Base-by-base conservation (phyloP, 2,329 filamentous ascomycete genomes). In the Colletotrichum sp. region DNA sequence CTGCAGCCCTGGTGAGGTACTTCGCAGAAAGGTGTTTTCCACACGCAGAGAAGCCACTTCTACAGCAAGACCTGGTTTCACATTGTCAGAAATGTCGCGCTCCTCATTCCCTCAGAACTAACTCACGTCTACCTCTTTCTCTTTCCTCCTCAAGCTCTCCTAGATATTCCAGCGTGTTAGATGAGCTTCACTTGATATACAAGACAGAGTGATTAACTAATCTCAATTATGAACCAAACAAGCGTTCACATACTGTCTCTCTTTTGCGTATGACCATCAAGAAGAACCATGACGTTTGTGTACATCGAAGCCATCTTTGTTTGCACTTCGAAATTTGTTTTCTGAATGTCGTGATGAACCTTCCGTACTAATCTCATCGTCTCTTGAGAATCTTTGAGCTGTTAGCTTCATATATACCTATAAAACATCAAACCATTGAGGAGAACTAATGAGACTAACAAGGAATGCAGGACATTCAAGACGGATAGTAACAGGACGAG, bases 61-160 rank as follows among this genome's bases (percentile, higher is more conserved):
- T n/a, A n/a, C 39, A 49, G 39, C 18, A 49, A 49, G 39, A n/a
- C 39, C 39, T 49, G 18, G 9, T 12, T 49, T 49, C 18, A n/a
- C 9, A 49, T 12, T 12, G 9, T 49, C 9, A 49, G 9, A 12
- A 12, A 12, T 6, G 5, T n/a, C 16, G 18, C 39, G 18, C 18
- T 44, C 8, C 18, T 44, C 0, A 10, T 44, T n/a, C 1, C 3
- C 5, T 44, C 39, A 5, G 39, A n/a, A 4, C 2, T 10, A n/a
- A 49, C 39, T 49, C 1, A n/a, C 9, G 39, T 49, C 5, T 12
- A n/a, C 5, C 18, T 49, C 39, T 49, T 49, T 49, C 9, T 49
- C 5, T n/a, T 49, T 49, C 39, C 18, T 12, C 39, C 5, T 6
- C 9, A n/a, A 49, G 39, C 9, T 49, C 39, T 12, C 39, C 39